Evolutionary conservation across 768 basidiomycete genomes (phyloP), one percentile per base, ranked within the genome.

Genomic region (Mycena rebaudengoi): DNA sequence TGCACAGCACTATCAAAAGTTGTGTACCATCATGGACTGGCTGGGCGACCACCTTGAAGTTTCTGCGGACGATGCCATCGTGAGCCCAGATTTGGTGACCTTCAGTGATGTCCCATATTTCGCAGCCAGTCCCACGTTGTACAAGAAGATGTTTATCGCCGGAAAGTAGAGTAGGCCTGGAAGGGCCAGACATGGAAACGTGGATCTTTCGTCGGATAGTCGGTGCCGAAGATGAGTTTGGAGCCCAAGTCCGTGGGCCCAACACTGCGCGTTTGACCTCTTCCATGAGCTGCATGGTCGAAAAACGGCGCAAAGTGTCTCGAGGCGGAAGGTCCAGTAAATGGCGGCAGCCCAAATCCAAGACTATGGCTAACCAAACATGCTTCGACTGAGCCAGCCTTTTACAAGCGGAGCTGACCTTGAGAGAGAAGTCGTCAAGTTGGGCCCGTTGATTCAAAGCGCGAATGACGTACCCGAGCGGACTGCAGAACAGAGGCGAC

Each of bases 101-200:
- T 32, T 50, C 48, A 32, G 39, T 23, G 48, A 59, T 32, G 39
- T 59, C 58, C 58, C 58, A 59, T 29, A 59, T 50, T 43, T 59
- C 58, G 48, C 58, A 59, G 14, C 48, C 48, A 11, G 37, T 49
- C 45, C 46, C 45, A 20, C 57, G 46, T 40, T 16, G 13, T 23
- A 59, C 46, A 28, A 49, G 57, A 0, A 59, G 58, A 21, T 50
- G 58, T 33, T 28, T 50, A 20, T 59, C 48, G 26, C 58, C 58
- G n/a, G 39, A 40, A 1, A 59, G 48, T 7, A 59, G 48, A 32
- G 48, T 46, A 41, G 58, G 48, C 20, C 50, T 39, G n/a, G 25
- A 50, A 20, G 48, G 32, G 29, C 20, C 55, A 20, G 25, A n/a
- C 26, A 48, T 50, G n/a, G 39, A 10, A 18, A 43, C 35, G 33